Evolutionary conservation across 495 filamentous ascomycete species (phyloP), one percentile per base, ranked within the genome.

Genomic region (Lentithecium fluviatile): DNA sequence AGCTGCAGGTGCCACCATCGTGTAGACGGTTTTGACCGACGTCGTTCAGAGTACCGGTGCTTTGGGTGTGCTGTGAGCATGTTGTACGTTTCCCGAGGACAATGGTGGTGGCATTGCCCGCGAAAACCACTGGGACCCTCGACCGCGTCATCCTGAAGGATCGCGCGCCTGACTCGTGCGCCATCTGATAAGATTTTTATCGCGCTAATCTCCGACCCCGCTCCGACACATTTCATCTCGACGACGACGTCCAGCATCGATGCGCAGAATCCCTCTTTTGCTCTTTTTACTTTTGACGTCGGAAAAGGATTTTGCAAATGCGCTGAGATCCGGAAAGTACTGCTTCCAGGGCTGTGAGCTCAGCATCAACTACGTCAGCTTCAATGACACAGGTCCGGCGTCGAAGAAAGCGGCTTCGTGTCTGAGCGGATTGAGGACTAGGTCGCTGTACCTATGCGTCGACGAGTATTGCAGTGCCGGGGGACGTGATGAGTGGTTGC

Each of bases 281-380:
- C 13, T 57, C 43, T 7, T 57, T 17, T 23, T 57, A 15, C 10
- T 34, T 4, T 6, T 26, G 13, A 26, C 26, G 8, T 29, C 23
- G 19, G 19, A 17, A 6, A 12, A 43, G 21, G 2, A 56, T 24
- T 6, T 23, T 23, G 24, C 17, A 6, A n/a, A 2, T 34, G 43
- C 40, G 11, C 37, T 56, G 13, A 24, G 45, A 29, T 21, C 20
- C 12, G 25, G 58, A 6, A 51, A 56, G 36, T 45, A 36, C 45
- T 63, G 60, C 34, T 63, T 63, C 36, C 21, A 29, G 11, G 60
- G 52, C 24, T 63, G 60, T 45, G 24, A 50, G 43, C 38, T 57
- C 10, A 49, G 20, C 2, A 24, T 63, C 13, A 51, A 63, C 36
- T 56, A 56, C 15, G 52, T 63, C 34, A 37, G 25, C 1, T 63